Evolutionary conservation across 78 protist genomes (phyloP).

Genomic region (Isochrysis galbana): DNA sequence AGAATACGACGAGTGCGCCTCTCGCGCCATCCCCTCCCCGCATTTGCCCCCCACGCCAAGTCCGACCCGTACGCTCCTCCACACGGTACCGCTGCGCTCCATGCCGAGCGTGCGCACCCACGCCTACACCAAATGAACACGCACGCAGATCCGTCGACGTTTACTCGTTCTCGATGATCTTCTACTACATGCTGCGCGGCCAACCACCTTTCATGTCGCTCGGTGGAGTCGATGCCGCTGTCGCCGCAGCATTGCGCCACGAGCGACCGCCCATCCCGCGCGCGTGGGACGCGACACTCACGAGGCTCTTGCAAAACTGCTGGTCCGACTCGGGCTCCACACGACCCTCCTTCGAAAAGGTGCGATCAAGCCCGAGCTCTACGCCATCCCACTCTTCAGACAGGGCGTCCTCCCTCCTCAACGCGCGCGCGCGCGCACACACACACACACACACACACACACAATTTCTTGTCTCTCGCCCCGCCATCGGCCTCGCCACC

Average conservation of each 20-base stretch:
- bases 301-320: background rate
- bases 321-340: background rate
- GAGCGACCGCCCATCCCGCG: background rate
- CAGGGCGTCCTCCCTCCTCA: too few species aligned
- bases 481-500: too few species aligned
- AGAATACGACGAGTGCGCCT: background rate
- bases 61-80: too few species aligned
- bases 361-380: background rate
- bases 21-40: too few species aligned
- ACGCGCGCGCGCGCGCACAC: too few species aligned
- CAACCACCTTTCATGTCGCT: background rate
- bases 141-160: too few species aligned
- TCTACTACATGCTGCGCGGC: background rate
- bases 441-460: too few species aligned
- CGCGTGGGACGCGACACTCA: background rate
- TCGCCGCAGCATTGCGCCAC: background rate
- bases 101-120: too few species aligned
- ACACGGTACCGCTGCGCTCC: too few species aligned
- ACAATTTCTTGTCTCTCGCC: too few species aligned
- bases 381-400: background rate
- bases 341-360: background rate
- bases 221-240: background rate
- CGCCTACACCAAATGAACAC: too few species aligned
- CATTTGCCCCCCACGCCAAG: too few species aligned
- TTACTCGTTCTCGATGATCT: background rate